These are phyloP conservation scores for Malassezia sympodialis DNA, from an alignment of 1,284 basidiomycete genomes.

Conservation along the genomic window DNA sequence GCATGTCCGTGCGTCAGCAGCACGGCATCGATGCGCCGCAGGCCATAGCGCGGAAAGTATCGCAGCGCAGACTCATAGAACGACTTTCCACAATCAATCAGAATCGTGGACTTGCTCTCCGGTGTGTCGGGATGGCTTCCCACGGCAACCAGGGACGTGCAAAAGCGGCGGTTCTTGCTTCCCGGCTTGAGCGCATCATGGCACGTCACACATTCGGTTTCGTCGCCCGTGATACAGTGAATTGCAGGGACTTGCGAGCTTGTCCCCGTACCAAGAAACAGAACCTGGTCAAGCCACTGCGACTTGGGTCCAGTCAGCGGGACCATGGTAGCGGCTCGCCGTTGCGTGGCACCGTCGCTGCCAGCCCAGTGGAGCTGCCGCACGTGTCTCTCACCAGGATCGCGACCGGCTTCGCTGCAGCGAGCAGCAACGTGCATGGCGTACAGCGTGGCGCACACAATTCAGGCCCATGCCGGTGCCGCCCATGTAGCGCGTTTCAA, in stretches of 20 bases:
- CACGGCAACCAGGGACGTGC: slow-evolving; percentile 24
- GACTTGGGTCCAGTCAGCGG: slow-evolving; percentile 8
- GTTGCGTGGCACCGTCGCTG: background rate
- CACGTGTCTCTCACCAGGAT: background rate
- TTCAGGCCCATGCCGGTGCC: slow-evolving; percentile 41
- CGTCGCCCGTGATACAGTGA: slow-evolving; percentile 23
- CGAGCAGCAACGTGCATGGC: background rate
- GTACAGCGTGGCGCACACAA: slow-evolving; percentile 4
- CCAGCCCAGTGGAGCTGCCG: background rate
- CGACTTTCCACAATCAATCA: slow-evolving; percentile 46
- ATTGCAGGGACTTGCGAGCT: slow-evolving; percentile 39
- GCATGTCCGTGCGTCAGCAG: slow-evolving; percentile 43
- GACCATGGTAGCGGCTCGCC: slow-evolving; percentile 3
- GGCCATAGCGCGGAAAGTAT: slow-evolving; percentile 23
- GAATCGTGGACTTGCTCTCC: slow-evolving; percentile 20
- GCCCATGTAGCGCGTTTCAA: slow-evolving; percentile 45
- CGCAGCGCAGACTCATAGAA: slow-evolving; percentile 33
- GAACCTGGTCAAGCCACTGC: slow-evolving; percentile 28
- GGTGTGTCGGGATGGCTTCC: slow-evolving; percentile 19
- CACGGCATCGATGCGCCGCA: slow-evolving; percentile 33
- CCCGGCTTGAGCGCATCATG: slow-evolving; percentile 28
- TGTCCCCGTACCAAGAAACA: slow-evolving; percentile 42
- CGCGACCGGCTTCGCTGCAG: background rate
- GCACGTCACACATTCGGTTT: slow-evolving; percentile 27
- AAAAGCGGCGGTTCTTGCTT: slow-evolving; percentile 35